phyloP scores from a whole-genome alignment of 192 early-diverging fungal genomes.

The Podila verticillata region DNA sequence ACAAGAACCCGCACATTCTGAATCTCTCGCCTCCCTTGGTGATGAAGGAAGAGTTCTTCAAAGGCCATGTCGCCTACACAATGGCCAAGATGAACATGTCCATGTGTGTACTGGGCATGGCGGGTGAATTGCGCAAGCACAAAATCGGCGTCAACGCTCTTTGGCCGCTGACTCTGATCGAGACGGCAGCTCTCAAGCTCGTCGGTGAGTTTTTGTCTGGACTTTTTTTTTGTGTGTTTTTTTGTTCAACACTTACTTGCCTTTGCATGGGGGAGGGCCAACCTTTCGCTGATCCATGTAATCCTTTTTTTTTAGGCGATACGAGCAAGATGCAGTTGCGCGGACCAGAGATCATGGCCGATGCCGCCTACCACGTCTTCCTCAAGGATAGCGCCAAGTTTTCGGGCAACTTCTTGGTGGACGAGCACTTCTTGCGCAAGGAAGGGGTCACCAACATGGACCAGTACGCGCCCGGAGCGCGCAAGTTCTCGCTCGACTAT shows the following conservation, averaged over 20 bases:
- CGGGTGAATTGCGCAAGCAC: conserved; percentile 70
- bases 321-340: conserved; percentile 33
- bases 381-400: conserved; percentile 63
- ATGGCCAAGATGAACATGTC: conserved; percentile 83
- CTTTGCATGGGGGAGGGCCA: too few species aligned
- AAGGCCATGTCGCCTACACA: conserved; percentile 69
- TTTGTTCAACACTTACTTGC: too few species aligned
- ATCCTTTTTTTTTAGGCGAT: background rate
- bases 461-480: conserved; percentile 70
- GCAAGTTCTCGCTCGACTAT: conserved; percentile 70
- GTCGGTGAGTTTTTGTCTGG: conserved; percentile 43
- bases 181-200: conserved; percentile 72
- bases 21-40: conserved; percentile 77
- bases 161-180: conserved; percentile 79
- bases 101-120: conserved; percentile 75
- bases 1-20: conserved; percentile 78
- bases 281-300: background rate
- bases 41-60: conserved; percentile 79
- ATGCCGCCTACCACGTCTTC: conserved; percentile 74
- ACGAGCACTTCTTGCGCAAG: conserved; percentile 79
- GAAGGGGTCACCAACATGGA: conserved; percentile 77
- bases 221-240: too few species aligned
- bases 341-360: conserved; percentile 75
- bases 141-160: conserved; percentile 78
- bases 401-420: conserved; percentile 81